Evolutionary conservation across 78 protist genomes (phyloP), one percentile per base, ranked within the genome.

Genomic region (Emiliania huxleyi): DNA sequence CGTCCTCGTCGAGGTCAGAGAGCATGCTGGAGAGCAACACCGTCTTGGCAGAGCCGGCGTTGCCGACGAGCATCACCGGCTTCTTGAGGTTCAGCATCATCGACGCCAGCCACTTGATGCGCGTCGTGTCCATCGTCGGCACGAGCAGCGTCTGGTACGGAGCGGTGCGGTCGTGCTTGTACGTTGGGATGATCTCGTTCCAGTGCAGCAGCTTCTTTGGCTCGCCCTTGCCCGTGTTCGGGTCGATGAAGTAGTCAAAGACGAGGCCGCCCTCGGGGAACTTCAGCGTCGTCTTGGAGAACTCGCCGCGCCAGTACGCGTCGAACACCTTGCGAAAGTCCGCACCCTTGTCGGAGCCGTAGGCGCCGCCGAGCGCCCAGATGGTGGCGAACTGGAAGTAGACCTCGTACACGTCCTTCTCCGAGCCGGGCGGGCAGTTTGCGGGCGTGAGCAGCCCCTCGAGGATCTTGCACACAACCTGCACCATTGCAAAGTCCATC

Each of bases 21-120:
- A 97, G 75, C 45, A 83, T 3, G 69, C 56, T 18, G 43, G 38
- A 3, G 33, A 96, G 25, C 37, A 96, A 19, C 55, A 56, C 75
- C 29, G 97, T 97, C 96, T 97, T 97, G 37, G 98, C 99, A 26
- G 95, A 73, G 38, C 98, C 98, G 0, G 98, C 95, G 26, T n/a
- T 26, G 48, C 98, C 98, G 22, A 96, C 96, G 33, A 95, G 94
- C 95, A 97, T 77, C 29, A 94, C 93, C 42, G 96, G 95, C 38
- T 23, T 23, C 49, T 37, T 29, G n/a, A 26, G 33, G 1, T 37
- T 38, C 25, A 93, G 23, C 26, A 96, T 44, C 84, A 52, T 33
- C 8, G 3, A 25, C 44, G 95, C 11, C 40, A 52, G 73, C 71
- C 5, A 79, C 46, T 49, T 8, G 91, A 87, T 93, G 87, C 92